A percentile compares a stretch with the other conserved stretches of the same genome.
These are phyloP conservation scores for Fusarium sp. DNA, from an alignment of 2,329 filamentous ascomycete species.

Conservation along the genomic window DNA sequence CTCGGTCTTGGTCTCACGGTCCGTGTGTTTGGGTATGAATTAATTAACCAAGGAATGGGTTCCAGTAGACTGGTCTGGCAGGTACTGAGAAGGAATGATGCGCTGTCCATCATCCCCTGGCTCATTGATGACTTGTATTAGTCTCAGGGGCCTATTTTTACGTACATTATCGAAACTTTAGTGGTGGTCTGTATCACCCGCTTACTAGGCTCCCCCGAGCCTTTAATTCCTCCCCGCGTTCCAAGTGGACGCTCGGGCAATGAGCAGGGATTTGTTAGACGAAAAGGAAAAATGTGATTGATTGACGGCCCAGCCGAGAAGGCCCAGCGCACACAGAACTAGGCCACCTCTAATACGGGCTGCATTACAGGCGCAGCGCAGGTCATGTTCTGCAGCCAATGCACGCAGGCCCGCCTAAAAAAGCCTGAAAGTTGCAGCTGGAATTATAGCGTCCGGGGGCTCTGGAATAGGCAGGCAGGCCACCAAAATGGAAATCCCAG, in stretches of 20 bases:
- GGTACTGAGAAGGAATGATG: neutral
- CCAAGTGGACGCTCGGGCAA: conserved; percentile 33
- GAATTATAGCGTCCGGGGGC: conserved; percentile 22
- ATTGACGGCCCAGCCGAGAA: conserved; percentile 13
- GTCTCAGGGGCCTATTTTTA: conserved; percentile 38
- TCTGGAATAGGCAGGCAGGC: conserved; percentile 31
- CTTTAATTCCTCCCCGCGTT: conserved; percentile 43
- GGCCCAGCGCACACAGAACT: conserved; percentile 1
- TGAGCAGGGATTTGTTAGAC: conserved; percentile 13
- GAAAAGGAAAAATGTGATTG: conserved; percentile 8
- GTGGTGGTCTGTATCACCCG: conserved; percentile 25
- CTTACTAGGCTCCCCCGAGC: conserved; percentile 18
- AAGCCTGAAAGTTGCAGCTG: conserved; percentile 24
- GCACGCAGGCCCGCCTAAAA: conserved; percentile 32
- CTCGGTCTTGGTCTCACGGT: conserved; percentile 18
- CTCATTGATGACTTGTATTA: conserved; percentile 14
- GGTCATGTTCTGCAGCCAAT: conserved; percentile 25
- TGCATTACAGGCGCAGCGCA: conserved; percentile 11
- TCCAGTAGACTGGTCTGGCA: conserved; percentile 16
- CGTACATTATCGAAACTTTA: conserved; percentile 21
- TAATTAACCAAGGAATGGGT: conserved; percentile 12
- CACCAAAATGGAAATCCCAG: conserved; percentile 39
- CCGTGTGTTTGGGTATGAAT: conserved; percentile 7
- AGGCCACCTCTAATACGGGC: conserved; percentile 9
- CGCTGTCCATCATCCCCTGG: conserved; percentile 6